These are phyloP conservation scores for Aspergillus ustus DNA, from an alignment of 2,329 filamentous ascomycete genomes.

Conservation along the genomic window DNA sequence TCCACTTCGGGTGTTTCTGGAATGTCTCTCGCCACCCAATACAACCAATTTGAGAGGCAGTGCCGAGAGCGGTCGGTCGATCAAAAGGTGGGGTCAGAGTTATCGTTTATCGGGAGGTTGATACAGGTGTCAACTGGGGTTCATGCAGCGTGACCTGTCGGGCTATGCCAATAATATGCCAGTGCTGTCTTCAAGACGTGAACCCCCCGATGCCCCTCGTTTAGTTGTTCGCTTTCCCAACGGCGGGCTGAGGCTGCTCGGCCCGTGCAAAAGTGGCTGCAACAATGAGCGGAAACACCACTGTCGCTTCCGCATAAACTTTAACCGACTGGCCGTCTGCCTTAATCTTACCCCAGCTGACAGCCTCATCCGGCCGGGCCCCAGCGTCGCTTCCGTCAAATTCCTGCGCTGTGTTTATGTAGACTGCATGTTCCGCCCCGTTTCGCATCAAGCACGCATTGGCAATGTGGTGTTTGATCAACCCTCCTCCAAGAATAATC, in stretches of 20 bases:
- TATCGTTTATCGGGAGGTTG: constrained; percentile 5
- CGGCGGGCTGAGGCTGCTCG: constrained; percentile 17
- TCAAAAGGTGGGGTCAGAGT: background rate
- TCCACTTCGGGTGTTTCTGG: constrained; percentile 6
- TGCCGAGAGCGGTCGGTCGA: constrained; percentile 6
- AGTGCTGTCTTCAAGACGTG: background rate
- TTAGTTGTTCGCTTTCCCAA: constrained; percentile 19
- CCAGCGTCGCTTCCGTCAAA: constrained; percentile 98
- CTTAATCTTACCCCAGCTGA: constrained; percentile 99
- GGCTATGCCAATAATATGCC: background rate
- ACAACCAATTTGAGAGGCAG: background rate
- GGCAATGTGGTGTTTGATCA: constrained; percentile 98
- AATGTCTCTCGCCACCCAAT: background rate
- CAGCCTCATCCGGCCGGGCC: constrained; percentile 90
- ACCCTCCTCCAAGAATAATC: constrained; percentile 90
- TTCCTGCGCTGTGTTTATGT: constrained; percentile 96
- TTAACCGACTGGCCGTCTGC: constrained; percentile 85
- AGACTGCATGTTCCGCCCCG: constrained; percentile 93
- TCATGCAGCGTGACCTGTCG: constrained; percentile 10
- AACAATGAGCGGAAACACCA: constrained; percentile 70
- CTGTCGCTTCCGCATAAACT: constrained; percentile 73
- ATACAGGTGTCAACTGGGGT: constrained; percentile 7
- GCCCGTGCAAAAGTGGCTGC: constrained; percentile 66
- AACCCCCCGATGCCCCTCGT: background rate
- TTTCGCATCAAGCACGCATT: constrained; percentile 98